phyloP scores from a whole-genome alignment of 768 basidiomycete species.

The Xerocomus potaroensis region DNA sequence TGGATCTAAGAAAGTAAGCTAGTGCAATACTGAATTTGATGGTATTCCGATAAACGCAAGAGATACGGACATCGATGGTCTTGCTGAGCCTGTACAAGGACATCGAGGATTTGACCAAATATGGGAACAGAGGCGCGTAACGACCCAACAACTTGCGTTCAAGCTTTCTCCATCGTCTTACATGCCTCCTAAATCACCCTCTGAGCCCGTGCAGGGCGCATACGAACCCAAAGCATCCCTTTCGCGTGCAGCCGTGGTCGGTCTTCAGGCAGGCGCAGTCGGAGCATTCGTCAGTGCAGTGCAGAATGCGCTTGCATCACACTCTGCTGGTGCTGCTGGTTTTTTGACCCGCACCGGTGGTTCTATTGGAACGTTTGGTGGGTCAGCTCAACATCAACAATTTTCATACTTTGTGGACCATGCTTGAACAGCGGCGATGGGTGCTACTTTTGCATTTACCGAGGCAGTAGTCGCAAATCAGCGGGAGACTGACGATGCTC shows the following conservation, averaged over 20 bases:
- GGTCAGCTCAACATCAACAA: conserved; percentile 23
- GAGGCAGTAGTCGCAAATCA: conserved; percentile 80
- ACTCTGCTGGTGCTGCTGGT: conserved; percentile 77
- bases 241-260: conserved; percentile 51
- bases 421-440: conserved; percentile 71
- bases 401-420: conserved; percentile 2
- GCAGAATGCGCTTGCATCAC: conserved; percentile 78
- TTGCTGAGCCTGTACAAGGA: conserved; percentile 39
- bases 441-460: conserved; percentile 77
- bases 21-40: conserved; percentile 9
- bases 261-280: conserved; percentile 60
- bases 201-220: conserved; percentile 13
- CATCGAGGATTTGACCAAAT: conserved; percentile 10
- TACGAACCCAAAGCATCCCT: conserved; percentile 54
- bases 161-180: background rate
- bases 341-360: conserved; percentile 84
- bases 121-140: conserved; percentile 15
- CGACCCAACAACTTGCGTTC: background rate
- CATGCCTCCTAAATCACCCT: conserved; percentile 22
- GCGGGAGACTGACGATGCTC: conserved; percentile 69
- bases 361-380: conserved; percentile 90
- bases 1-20: conserved; percentile 33
- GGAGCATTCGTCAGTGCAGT: conserved; percentile 66
- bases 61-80: conserved; percentile 42
- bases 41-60: conserved; percentile 1